Evolutionary conservation across 2,329 filamentous ascomycete genomes (phyloP).

Genomic region (Aspergillus sp.): DNA sequence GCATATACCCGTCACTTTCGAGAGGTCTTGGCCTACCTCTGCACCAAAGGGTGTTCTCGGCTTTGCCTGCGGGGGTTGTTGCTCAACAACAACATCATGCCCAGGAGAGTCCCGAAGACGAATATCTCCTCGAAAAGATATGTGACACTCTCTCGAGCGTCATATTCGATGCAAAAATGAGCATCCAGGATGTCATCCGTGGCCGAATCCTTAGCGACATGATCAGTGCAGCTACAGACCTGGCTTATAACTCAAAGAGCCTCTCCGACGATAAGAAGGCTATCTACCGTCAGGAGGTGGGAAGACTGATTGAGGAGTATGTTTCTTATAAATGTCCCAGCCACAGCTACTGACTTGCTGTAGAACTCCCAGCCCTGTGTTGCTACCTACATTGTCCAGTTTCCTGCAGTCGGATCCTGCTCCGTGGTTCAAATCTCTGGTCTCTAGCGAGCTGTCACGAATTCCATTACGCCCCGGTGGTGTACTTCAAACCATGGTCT

Average conservation of each 20-base stretch:
- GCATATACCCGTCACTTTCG: conserved; percentile 48
- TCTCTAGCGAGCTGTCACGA: conserved; percentile 41
- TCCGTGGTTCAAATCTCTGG: conserved; percentile 41
- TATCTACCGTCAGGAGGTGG: conserved; percentile 27
- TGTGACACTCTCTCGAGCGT: conserved; percentile 32
- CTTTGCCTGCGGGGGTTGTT: conserved; percentile 45
- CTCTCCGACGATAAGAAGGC: conserved; percentile 18
- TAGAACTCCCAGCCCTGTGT: conserved; percentile 38
- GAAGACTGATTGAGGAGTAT: conserved; percentile 39
- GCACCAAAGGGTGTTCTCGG: conserved; percentile 47
- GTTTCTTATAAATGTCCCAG: conserved; percentile 1
- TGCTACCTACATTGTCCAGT: conserved; percentile 40
- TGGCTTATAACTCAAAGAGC: conserved; percentile 39
- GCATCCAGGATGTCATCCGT: conserved; percentile 42
- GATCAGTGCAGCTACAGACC: conserved; percentile 40
- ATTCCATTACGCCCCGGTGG: conserved; percentile 44
- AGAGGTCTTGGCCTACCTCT: conserved; percentile 47
- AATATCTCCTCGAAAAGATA: conserved; percentile 34
- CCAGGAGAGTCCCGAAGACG: conserved; percentile 28
- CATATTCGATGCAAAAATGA: conserved; percentile 33
- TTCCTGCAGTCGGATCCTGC: conserved; percentile 41
- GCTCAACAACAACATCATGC: conserved; percentile 34
- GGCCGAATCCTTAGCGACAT: conserved; percentile 45
- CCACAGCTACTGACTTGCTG: conserved; percentile 17
- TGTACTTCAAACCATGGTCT: conserved; percentile 45